Evolutionary conservation across 768 basidiomycete genomes (phyloP).

Genomic region (Podaxis rugospora): DNA sequence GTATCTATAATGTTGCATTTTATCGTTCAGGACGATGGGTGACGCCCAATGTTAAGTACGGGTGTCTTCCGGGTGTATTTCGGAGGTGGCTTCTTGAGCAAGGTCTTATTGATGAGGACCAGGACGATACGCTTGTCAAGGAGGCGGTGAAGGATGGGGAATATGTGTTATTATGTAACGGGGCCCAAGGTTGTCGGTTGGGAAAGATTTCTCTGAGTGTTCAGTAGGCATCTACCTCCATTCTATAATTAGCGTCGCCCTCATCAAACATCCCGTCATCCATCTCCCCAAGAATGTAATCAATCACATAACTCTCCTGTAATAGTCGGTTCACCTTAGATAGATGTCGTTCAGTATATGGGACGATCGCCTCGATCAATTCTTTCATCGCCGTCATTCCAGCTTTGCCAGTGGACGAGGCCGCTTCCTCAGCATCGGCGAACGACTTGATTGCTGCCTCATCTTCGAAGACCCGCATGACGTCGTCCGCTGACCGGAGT

Average conservation of each 20-base stretch:
- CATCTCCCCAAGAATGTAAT: constrained; percentile 86
- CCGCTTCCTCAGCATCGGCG: constrained; percentile 17
- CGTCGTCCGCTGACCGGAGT: constrained; percentile 67
- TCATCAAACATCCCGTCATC: constrained; percentile 69
- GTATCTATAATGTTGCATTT: constrained; percentile 71
- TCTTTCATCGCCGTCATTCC: constrained; percentile 54
- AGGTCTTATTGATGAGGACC: constrained; percentile 49
- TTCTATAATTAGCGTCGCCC: constrained; percentile 36
- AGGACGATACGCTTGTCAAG: constrained; percentile 34
- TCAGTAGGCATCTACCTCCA: constrained; percentile 34
- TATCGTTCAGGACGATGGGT: constrained; percentile 55
- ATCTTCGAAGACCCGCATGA: constrained; percentile 61
- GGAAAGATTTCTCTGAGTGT: constrained; percentile 34
- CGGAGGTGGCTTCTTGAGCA: constrained; percentile 67
- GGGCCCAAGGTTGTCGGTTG: constrained; percentile 63
- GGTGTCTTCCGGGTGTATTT: constrained; percentile 71
- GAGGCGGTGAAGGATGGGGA: constrained; percentile 49
- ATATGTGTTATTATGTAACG: constrained; percentile 67
- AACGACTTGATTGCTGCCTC: constrained; percentile 30
- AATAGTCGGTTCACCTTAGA: constrained; percentile 79
- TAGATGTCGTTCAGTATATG: constrained; percentile 94
- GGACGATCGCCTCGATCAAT: constrained; percentile 79
- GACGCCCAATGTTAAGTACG: constrained; percentile 55
- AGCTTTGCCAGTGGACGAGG: constrained; percentile 15
- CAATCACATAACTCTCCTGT: constrained; percentile 94